These are phyloP conservation scores for Phytophthora boehmeriae DNA, from an alignment of 352 stramenopile species.

Conservation along the genomic window DNA sequence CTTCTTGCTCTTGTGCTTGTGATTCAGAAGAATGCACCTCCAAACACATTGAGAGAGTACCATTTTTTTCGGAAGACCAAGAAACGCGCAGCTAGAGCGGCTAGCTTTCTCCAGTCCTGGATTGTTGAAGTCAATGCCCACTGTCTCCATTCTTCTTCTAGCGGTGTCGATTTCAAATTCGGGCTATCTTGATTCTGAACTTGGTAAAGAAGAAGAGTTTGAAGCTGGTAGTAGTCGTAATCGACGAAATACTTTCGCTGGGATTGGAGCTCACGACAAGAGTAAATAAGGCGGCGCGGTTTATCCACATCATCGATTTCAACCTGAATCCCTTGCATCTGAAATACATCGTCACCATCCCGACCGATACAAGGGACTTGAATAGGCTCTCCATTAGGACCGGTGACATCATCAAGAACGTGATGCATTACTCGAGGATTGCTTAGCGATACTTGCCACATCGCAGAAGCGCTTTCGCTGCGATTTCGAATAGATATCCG, in stretches of 20 bases:
- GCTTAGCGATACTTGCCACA: slow-evolving; percentile 19
- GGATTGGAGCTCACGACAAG: slow-evolving; percentile 52
- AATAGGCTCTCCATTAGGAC: slow-evolving; percentile 14
- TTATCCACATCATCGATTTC: slow-evolving; percentile 47
- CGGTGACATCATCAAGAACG: slow-evolving; percentile 10
- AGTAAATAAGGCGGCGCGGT: slow-evolving; percentile 57
- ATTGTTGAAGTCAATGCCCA: slow-evolving; percentile 9
- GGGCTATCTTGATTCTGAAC: not conserved
- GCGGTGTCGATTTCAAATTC: not conserved
- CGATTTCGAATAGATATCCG: not conserved
- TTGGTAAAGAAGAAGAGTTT: slow-evolving; percentile 15
- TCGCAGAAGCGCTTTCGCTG: not conserved
- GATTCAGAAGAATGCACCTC: not conserved
- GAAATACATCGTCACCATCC: slow-evolving; percentile 17
- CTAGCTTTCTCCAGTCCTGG: slow-evolving; percentile 34
- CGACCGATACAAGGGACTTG: slow-evolving; percentile 11
- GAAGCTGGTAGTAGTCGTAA: slow-evolving; percentile 45
- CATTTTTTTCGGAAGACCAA: slow-evolving; percentile 49
- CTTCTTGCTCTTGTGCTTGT: not conserved
- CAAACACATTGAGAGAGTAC: slow-evolving; percentile 25
- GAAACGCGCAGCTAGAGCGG: slow-evolving; percentile 20
- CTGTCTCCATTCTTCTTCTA: slow-evolving; percentile 11
- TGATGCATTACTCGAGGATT: slow-evolving; percentile 18
- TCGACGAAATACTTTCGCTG: slow-evolving; percentile 52
- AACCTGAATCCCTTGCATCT: slow-evolving; percentile 43